phyloP scores from a whole-genome alignment of 164 flowering plant species.

The Dillenia turbinata region DNA sequence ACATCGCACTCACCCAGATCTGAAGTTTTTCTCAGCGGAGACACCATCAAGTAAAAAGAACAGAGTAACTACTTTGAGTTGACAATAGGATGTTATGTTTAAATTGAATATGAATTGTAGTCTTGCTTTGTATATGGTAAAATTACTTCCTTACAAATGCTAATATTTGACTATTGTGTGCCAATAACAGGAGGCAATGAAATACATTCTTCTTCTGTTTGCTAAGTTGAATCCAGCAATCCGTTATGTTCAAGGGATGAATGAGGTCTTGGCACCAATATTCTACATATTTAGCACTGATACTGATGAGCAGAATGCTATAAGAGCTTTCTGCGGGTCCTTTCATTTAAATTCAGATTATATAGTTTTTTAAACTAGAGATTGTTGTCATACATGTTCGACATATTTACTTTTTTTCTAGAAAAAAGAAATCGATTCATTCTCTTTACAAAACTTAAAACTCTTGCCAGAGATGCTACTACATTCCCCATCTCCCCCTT shows the following conservation, averaged over 20 bases:
- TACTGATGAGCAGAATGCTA: slow-evolving; percentile 44
- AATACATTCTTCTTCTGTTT: slow-evolving; percentile 62
- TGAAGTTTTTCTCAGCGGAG: slow-evolving; percentile 53
- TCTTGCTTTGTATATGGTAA: too few relatives aligned
- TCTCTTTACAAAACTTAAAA: too few relatives aligned
- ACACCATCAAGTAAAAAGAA: slow-evolving; percentile 34
- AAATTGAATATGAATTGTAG: too few relatives aligned
- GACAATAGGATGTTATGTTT: too few relatives aligned
- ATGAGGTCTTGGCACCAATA: slow-evolving; percentile 72
- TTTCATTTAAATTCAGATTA: background rate
- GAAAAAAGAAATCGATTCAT: too few relatives aligned
- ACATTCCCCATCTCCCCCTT: too few relatives aligned
- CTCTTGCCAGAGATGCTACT: too few relatives aligned
- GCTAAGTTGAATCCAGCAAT: slow-evolving; percentile 73
- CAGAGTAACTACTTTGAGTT: slow-evolving; percentile 27
- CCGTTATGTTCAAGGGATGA: slow-evolving; percentile 82
- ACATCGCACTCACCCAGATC: slow-evolving; percentile 56
- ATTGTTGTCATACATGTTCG: background rate
- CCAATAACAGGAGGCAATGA: slow-evolving; percentile 60
- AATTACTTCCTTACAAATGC: too few relatives aligned
- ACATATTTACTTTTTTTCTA: too few relatives aligned
- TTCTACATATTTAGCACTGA: slow-evolving; percentile 57
- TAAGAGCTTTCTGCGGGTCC: slow-evolving; percentile 27
- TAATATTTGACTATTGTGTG: background rate
- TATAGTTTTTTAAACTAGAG: background rate